phyloP scores from a whole-genome alignment of 169 alveolate species.

The Babesia bovis region DNA sequence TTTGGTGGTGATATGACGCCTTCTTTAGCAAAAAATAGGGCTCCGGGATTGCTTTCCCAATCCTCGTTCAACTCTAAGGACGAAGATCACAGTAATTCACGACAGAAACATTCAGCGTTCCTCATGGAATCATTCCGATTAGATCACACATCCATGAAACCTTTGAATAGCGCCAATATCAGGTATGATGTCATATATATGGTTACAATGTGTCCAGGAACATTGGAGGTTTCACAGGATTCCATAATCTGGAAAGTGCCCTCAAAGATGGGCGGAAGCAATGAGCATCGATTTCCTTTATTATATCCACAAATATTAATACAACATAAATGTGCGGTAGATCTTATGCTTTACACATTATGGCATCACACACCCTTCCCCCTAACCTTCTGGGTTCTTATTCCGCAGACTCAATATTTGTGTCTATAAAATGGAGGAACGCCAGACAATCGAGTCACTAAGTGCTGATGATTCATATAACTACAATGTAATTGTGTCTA shows the following conservation, averaged over 20 bases:
- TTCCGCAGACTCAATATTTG: neutral
- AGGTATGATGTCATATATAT: constrained; percentile 28
- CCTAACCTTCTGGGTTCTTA: neutral
- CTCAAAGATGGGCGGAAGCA: neutral
- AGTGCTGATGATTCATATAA: constrained; percentile 19
- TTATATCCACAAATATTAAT: neutral
- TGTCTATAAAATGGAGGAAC: constrained; percentile 27
- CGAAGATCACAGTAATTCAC: neutral
- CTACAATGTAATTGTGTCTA: constrained; percentile 22
- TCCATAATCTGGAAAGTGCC: constrained; percentile 40
- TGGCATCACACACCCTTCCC: neutral
- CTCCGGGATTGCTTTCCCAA: constrained; percentile 8
- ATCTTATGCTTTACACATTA: constrained; percentile 11
- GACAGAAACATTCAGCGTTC: constrained; percentile 32
- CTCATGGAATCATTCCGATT: constrained; percentile 64
- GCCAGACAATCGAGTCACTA: neutral
- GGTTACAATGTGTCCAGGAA: constrained; percentile 8
- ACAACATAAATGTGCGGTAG: constrained; percentile 1
- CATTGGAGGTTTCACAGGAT: constrained; percentile 62
- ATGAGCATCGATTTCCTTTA: neutral
- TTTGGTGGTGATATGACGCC: constrained; percentile 9
- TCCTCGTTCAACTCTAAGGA: neutral
- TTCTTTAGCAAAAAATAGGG: neutral
- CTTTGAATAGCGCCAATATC: constrained; percentile 52
- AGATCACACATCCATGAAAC: constrained; percentile 55